These are phyloP conservation scores for Suillus discolor DNA, from an alignment of 768 basidiomycete genomes.

Conservation along the genomic window DNA sequence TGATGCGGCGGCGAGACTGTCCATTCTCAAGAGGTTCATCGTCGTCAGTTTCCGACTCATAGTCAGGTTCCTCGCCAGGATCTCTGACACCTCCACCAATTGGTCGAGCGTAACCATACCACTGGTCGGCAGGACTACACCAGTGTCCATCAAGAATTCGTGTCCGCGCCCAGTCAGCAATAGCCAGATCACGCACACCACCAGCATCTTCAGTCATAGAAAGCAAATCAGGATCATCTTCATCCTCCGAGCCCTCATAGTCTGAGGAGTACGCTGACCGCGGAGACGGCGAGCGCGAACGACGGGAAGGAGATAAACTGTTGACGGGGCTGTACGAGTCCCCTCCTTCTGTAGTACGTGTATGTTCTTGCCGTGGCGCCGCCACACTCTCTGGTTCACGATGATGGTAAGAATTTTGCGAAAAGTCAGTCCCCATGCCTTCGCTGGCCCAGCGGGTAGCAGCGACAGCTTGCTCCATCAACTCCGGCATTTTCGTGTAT, in stretches of 20 bases:
- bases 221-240: conserved; percentile 46
- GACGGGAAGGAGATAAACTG: conserved; percentile 30
- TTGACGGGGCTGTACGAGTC: conserved; percentile 21
- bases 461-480: conserved; percentile 69
- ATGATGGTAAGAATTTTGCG: conserved; percentile 21
- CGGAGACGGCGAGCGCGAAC: conserved; percentile 34
- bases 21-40: conserved; percentile 24
- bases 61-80: conserved; percentile 26
- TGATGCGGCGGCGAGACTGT: conserved; percentile 21
- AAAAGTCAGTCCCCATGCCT: conserved; percentile 35
- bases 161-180: conserved; percentile 71
- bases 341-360: conserved; percentile 9
- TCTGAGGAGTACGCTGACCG: conserved; percentile 33
- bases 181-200: conserved; percentile 54
- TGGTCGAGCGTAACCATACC: conserved; percentile 51
- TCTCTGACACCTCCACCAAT: conserved; percentile 35
- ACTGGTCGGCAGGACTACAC: conserved; percentile 74
- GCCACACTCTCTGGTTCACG: conserved; percentile 5
- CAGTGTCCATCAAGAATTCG: conserved; percentile 77
- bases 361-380: conserved; percentile 7
- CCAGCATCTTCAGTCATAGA: conserved; percentile 49
- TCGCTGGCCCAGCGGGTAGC: conserved; percentile 49
- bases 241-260: conserved; percentile 41
- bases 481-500: conserved; percentile 64
- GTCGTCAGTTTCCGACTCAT: conserved; percentile 30